Percentiles rank a stretch among this genome's conserved stretches.
Evolutionary conservation across 306 rosid genomes (phyloP).

Genomic region (Glycine soja): DNA sequence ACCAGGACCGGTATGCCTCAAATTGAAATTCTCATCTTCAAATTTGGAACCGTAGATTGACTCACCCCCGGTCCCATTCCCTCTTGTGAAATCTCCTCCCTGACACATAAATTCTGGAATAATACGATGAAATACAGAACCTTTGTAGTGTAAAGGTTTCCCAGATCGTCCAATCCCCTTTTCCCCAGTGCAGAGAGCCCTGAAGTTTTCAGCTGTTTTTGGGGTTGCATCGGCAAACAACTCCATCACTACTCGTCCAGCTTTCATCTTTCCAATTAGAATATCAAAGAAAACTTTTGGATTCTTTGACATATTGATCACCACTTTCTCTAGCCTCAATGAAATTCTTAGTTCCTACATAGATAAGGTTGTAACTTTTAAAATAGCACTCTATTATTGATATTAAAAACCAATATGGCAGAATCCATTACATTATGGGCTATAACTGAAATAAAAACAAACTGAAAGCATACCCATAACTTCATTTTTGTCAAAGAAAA

Average conservation of each 20-base stretch:
- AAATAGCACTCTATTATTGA: too few species aligned
- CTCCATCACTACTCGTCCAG: conserved; percentile 81
- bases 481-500: background rate
- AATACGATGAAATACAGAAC: conserved; percentile 77
- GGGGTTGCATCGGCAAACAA: conserved; percentile 78
- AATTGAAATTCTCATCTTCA: conserved; percentile 74
- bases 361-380: background rate
- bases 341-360: conserved; percentile 27
- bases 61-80: conserved; percentile 92
- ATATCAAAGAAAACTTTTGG: conserved; percentile 90
- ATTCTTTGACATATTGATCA: conserved; percentile 60
- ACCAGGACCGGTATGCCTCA: conserved; percentile 83
- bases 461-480: background rate
- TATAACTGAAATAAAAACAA: background rate
- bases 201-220: conserved; percentile 87
- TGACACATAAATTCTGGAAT: conserved; percentile 89
- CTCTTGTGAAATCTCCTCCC: conserved; percentile 85
- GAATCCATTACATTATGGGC: background rate
- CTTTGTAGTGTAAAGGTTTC: conserved; percentile 74
- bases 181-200: conserved; percentile 88
- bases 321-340: background rate
- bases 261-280: conserved; percentile 76
- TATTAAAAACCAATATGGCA: background rate
- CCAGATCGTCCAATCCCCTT: conserved; percentile 76
- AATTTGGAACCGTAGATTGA: conserved; percentile 81